A percentile compares a stretch with the other conserved stretches of the same genome.
Conservation (phyloP, 768 basidiomycete genomes). For the Zangia roseola region DNA sequence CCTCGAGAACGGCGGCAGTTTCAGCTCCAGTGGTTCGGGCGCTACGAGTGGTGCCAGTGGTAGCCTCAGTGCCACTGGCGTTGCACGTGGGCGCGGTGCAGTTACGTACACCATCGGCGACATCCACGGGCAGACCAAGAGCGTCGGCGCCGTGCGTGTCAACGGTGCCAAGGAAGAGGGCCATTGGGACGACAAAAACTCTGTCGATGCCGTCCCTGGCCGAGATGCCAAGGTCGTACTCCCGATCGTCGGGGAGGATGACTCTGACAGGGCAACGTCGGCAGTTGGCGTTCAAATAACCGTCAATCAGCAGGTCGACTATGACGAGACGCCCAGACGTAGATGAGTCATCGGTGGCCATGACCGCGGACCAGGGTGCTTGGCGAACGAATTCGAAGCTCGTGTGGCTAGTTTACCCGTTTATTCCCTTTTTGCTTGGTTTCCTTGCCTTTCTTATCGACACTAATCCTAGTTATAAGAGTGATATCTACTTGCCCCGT, state of each 20-base stretch:
- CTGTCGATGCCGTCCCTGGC: slow-evolving; percentile 35
- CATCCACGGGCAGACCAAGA: slow-evolving; percentile 52
- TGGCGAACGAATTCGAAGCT: neutral
- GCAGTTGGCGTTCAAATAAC: slow-evolving; percentile 56
- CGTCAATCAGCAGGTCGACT: slow-evolving; percentile 55
- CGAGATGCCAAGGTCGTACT: slow-evolving; percentile 37
- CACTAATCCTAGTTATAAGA: neutral
- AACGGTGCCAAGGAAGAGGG: slow-evolving; percentile 38
- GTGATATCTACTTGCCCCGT: neutral
- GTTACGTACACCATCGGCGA: slow-evolving; percentile 44
- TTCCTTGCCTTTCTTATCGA: neutral
- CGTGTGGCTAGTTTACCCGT: neutral
- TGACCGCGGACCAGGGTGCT: neutral
- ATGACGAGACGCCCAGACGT: slow-evolving; percentile 34
- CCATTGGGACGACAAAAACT: slow-evolving; percentile 39
- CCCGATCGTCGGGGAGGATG: slow-evolving; percentile 33
- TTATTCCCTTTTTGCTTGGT: neutral
- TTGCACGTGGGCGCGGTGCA: slow-evolving; percentile 27
- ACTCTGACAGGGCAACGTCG: slow-evolving; percentile 19
- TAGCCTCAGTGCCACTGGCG: slow-evolving; percentile 29
- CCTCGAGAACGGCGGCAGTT: slow-evolving; percentile 69
- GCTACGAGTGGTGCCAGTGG: slow-evolving; percentile 50
- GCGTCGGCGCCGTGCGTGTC: slow-evolving; percentile 41
- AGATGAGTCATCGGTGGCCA: slow-evolving; percentile 6
- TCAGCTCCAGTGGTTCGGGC: slow-evolving; percentile 51